Percentiles rank a stretch among this genome's conserved stretches.
phyloP scores from a whole-genome alignment of 352 stramenopile species.

The Pythium graminicola region DNA sequence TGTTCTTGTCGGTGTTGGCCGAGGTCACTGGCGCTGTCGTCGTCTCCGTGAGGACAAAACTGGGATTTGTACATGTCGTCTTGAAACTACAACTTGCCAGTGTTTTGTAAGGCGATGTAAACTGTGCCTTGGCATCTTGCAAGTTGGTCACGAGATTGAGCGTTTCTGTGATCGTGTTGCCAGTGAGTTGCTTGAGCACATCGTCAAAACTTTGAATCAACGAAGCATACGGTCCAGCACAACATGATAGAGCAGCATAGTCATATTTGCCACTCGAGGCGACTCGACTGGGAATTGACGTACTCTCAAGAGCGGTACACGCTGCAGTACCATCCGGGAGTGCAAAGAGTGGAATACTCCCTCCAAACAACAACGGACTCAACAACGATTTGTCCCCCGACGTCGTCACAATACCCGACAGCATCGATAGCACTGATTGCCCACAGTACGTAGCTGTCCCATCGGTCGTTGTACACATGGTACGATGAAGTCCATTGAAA shows the following conservation, averaged over 20 bases:
- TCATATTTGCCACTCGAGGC: slow-evolving; percentile 20
- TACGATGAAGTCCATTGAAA: slow-evolving; percentile 48
- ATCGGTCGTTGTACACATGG: slow-evolving; percentile 37
- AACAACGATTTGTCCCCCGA: slow-evolving; percentile 34
- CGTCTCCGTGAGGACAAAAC: slow-evolving; percentile 23
- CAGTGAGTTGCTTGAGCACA: slow-evolving; percentile 36
- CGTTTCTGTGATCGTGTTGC: slow-evolving; percentile 42
- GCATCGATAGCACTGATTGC: slow-evolving; percentile 34
- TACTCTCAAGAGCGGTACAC: slow-evolving; percentile 36
- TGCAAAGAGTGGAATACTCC: slow-evolving; percentile 42
- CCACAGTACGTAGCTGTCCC: slow-evolving; percentile 27
- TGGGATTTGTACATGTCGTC: slow-evolving; percentile 33
- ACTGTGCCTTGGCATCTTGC: slow-evolving; percentile 27
- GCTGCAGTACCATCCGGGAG: slow-evolving; percentile 29
- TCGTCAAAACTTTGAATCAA: slow-evolving; percentile 45
- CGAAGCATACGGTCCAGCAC: slow-evolving; percentile 28
- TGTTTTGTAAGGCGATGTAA: slow-evolving; percentile 33
- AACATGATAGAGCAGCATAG: slow-evolving; percentile 50
- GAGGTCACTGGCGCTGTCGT: slow-evolving; percentile 12
- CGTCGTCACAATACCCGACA: slow-evolving; percentile 26
- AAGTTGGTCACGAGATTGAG: slow-evolving; percentile 44
- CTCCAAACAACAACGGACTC: slow-evolving; percentile 35
- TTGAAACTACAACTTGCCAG: slow-evolving; percentile 39
- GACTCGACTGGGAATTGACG: slow-evolving; percentile 35
- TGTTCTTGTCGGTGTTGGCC: slow-evolving; percentile 29